Evolutionary conservation across 2,329 filamentous ascomycete species (phyloP).

Genomic region (Fusarium musae): DNA sequence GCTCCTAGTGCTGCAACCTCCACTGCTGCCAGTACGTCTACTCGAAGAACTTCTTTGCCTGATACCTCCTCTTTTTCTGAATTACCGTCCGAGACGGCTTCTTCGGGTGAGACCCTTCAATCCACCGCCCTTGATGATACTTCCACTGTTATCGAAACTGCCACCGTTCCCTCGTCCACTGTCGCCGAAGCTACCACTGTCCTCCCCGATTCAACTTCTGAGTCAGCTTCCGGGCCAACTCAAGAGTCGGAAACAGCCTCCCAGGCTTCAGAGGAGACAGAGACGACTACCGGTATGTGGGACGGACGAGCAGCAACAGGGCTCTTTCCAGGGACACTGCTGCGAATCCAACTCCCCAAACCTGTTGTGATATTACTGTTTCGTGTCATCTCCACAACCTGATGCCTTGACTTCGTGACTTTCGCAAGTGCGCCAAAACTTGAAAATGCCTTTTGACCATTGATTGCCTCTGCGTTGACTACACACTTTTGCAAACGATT

Average conservation of each 20-base stretch:
- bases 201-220: constrained; percentile 12
- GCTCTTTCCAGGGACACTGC: constrained; percentile 18
- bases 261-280: constrained; percentile 23
- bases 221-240: constrained; percentile 15
- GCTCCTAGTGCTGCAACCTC: constrained; percentile 38
- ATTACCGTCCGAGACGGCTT: constrained; percentile 42
- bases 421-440: constrained; percentile 41
- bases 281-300: constrained; percentile 48
- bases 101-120: constrained; percentile 40
- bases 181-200: constrained; percentile 7
- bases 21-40: constrained; percentile 50
- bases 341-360: constrained; percentile 28
- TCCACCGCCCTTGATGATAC: constrained; percentile 32
- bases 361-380: constrained; percentile 32
- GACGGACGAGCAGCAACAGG: constrained; percentile 28
- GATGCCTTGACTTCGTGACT: constrained; percentile 1
- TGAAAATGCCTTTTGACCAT: background rate
- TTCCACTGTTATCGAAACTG: constrained; percentile 28
- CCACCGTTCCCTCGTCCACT: constrained; percentile 20
- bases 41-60: constrained; percentile 43
- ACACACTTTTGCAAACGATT: background rate
- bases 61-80: constrained; percentile 45
- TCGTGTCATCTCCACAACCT: constrained; percentile 13
- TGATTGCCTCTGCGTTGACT: constrained; percentile 21
- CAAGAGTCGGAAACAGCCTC: constrained; percentile 28